Evolutionary conservation across 805 yeast genomes (phyloP), one percentile per base, ranked within the genome.

Genomic region (Cyberlindnera veronae): DNA sequence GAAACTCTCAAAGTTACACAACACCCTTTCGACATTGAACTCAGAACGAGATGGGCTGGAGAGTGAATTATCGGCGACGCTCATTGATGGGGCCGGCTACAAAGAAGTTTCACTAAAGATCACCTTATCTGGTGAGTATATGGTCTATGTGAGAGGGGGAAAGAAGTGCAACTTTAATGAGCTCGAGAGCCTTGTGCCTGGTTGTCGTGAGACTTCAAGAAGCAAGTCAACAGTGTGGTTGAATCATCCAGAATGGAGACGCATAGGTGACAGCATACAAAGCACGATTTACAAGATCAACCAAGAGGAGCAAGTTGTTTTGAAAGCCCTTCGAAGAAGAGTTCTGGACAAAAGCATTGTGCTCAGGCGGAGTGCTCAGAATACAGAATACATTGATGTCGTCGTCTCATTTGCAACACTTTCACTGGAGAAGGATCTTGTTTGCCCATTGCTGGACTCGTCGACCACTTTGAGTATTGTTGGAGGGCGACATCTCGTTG

Each of bases 401-500:
- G 66, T 84, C 1, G 63, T 79, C 11, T 81, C 95, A 0, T 85
- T 93, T 61, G 81, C 95, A 0, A 60, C 64, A 1, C 62, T 90
- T 13, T 83, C 97, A 0, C 57, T 61, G n/a, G 95, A 87, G 49
- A 75, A 74, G 45, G 65, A 74, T 23, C 69, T 89, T 34, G 78
- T 74, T 0, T 64, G 86, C 38, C 99, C 99, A 0, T 64, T 51
- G 9, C 63, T 91, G 17, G 72, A 73, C 23, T 62, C 72, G 2
- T 64, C 75, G 3, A 64, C 69, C 0, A 63, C 57, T 15, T 65
- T 83, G 5, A 65, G 71, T 0, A 74, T 89, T 9, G 54, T 55
- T 2, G 74, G 69, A 1, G 98, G 98, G 0, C 68, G 96, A 22
- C 98, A 93, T 60, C 56, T 86, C 12, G 89, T 88, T 13, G 98